Percentiles rank a stretch among this genome's conserved stretches.
phyloP scores from a whole-genome alignment of 169 alveolate species.

The Eimeria tenella region DNA sequence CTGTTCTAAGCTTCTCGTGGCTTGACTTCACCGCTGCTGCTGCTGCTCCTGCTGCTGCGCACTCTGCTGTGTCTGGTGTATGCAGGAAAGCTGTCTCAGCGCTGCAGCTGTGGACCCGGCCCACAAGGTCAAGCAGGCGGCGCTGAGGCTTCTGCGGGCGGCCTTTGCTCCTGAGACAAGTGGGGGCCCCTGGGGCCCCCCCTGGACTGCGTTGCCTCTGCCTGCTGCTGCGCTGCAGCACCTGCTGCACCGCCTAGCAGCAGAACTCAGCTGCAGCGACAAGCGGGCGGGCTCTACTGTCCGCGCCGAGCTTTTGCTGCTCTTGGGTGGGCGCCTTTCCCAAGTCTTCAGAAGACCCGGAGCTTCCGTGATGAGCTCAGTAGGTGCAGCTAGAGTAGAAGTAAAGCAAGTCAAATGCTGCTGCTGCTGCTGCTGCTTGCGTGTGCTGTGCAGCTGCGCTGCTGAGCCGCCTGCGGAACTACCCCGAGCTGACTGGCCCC shows the following conservation, averaged over 20 bases:
- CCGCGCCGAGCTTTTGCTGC: constrained; percentile 12
- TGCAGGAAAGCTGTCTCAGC: neutral
- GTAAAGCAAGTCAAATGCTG: neutral
- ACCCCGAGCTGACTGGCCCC: constrained; percentile 6
- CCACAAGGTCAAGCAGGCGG: neutral
- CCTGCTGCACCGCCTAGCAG: constrained; percentile 6
- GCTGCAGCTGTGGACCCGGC: neutral
- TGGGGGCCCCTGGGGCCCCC: neutral
- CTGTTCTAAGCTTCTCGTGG: no score
- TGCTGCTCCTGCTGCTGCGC: neutral
- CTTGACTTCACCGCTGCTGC: no score
- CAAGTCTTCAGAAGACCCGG: no score
- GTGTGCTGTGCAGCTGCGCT: constrained; percentile 32
- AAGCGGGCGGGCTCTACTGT: constrained; percentile 4
- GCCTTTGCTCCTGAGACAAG: neutral
- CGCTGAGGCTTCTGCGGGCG: neutral
- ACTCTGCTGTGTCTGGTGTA: neutral
- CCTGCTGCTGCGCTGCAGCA: neutral
- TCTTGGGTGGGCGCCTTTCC: constrained; percentile 2
- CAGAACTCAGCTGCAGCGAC: neutral
- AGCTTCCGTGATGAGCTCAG: no score
- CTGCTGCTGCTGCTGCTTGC: neutral
- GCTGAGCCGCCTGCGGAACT: neutral
- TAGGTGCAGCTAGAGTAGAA: no score
- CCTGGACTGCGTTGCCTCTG: neutral